Percentiles rank a stretch among this genome's conserved stretches.
These are phyloP conservation scores for Alternaria brassicae DNA, from an alignment of 2,329 filamentous ascomycete species.

Conservation along the genomic window DNA sequence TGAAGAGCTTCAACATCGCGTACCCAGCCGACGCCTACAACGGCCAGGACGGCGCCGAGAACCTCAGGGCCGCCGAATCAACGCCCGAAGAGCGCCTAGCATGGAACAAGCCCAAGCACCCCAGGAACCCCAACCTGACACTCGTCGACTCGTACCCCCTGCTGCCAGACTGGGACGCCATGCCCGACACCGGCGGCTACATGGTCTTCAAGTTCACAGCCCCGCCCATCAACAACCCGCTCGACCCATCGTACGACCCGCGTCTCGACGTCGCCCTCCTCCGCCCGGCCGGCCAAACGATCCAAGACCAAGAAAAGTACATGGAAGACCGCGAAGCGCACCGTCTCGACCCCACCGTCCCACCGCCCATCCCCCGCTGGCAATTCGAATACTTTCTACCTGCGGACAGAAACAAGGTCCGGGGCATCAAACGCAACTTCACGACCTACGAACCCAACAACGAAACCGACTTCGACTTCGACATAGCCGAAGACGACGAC, in stretches of 20 bases:
- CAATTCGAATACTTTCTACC: constrained; percentile 68
- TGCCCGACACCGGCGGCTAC: constrained; percentile 65
- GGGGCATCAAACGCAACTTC: constrained; percentile 64
- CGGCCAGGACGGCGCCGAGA: constrained; percentile 67
- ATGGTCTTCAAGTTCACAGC: constrained; percentile 68
- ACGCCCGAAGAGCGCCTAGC: constrained; percentile 63
- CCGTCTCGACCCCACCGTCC: constrained; percentile 57
- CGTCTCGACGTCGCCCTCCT: constrained; percentile 67
- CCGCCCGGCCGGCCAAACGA: constrained; percentile 61
- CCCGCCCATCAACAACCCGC: constrained; percentile 60
- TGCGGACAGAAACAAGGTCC: constrained; percentile 55
- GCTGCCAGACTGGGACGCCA: constrained; percentile 66
- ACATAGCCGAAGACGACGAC: constrained; percentile 51
- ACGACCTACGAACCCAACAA: constrained; percentile 61
- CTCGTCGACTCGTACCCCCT: constrained; percentile 67
- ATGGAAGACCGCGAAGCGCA: constrained; percentile 53
- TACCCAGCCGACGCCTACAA: constrained; percentile 70
- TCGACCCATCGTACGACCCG: constrained; percentile 60
- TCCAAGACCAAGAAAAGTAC: constrained; percentile 59
- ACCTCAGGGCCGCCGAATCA: constrained; percentile 61
- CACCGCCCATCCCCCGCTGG: constrained; percentile 62
- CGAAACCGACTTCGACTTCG: constrained; percentile 50
- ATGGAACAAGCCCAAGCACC: constrained; percentile 67
- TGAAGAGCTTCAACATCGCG: constrained; percentile 70
- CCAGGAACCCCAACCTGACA: constrained; percentile 63